Conservation (phyloP, 768 basidiomycete species). For the Harrya chromipes region DNA sequence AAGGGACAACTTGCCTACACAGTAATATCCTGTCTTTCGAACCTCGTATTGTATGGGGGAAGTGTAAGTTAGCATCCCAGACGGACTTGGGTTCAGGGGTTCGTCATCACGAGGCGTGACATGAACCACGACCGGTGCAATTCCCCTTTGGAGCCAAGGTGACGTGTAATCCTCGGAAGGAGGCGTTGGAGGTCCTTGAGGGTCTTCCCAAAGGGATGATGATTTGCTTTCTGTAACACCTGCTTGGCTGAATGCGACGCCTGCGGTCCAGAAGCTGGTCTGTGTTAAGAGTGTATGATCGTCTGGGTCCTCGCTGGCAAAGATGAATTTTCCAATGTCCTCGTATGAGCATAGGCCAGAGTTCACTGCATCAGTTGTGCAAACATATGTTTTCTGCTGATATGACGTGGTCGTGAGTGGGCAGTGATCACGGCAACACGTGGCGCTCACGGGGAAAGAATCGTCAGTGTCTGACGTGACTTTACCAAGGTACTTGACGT, state of each 20-base stretch:
- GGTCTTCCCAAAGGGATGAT: constrained; percentile 55
- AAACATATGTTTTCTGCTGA: constrained; percentile 89
- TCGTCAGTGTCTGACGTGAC: constrained; percentile 52
- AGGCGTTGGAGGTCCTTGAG: constrained; percentile 55
- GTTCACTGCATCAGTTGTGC: constrained; percentile 77
- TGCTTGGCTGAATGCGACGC: constrained; percentile 57
- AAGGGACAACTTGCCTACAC: constrained; percentile 67
- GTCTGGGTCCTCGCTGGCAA: constrained; percentile 54
- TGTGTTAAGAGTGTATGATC: constrained; percentile 55
- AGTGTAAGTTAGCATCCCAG: constrained; percentile 52
- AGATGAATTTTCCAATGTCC: constrained; percentile 88
- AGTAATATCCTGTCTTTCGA: constrained; percentile 90
- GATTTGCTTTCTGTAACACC: constrained; percentile 10
- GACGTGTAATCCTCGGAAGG: constrained; percentile 46
- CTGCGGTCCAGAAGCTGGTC: constrained; percentile 87
- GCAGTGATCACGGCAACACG: constrained; percentile 9
- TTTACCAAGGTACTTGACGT: constrained; percentile 80
- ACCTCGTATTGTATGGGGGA: constrained; percentile 82
- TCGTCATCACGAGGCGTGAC: constrained; percentile 20
- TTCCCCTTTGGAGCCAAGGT: constrained; percentile 42
- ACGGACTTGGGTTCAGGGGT: constrained; percentile 46
- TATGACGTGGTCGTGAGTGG: constrained; percentile 16
- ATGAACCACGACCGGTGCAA: constrained; percentile 8
- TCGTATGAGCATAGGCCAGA: constrained; percentile 64
- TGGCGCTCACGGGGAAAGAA: constrained; percentile 58